phyloP scores from a whole-genome alignment of 768 basidiomycete species.

The Myochromella boudieri region DNA sequence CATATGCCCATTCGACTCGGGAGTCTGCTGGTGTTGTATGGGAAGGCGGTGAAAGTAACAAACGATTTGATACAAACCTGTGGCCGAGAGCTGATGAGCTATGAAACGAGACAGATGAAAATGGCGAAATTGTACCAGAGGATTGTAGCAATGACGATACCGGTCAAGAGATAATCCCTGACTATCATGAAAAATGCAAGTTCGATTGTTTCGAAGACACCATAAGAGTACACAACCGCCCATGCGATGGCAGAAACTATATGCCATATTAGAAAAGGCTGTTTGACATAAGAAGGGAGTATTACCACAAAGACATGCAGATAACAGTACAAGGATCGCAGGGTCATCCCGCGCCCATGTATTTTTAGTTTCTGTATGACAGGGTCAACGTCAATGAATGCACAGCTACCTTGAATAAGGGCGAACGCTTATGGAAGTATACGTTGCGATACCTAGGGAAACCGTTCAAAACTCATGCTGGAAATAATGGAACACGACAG shows the following conservation, averaged over 20 bases:
- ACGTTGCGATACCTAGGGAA: slow-evolving; percentile 83
- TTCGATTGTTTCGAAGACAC: slow-evolving; percentile 51
- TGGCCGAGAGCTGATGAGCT: slow-evolving; percentile 9
- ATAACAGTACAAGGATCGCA: slow-evolving; percentile 86
- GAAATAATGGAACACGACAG: slow-evolving; percentile 5
- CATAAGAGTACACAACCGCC: slow-evolving; percentile 79
- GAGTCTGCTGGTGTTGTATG: slow-evolving; percentile 72
- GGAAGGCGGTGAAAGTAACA: slow-evolving; percentile 69
- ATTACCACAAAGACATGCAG: slow-evolving; percentile 71
- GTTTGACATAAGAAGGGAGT: slow-evolving; percentile 1
- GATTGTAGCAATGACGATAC: slow-evolving; percentile 70
- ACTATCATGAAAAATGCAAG: slow-evolving; percentile 82
- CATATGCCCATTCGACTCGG: slow-evolving; percentile 88
- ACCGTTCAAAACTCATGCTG: slow-evolving; percentile 15
- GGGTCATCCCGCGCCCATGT: slow-evolving; percentile 98
- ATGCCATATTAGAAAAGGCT: slow-evolving; percentile 3
- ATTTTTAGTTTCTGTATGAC: slow-evolving; percentile 94
- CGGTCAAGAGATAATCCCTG: slow-evolving; percentile 84
- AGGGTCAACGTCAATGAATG: not conserved
- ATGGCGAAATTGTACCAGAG: slow-evolving; percentile 55
- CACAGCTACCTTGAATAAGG: not conserved
- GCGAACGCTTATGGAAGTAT: slow-evolving; percentile 94
- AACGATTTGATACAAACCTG: slow-evolving; percentile 72
- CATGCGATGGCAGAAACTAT: slow-evolving; percentile 86
- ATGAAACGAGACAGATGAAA: not conserved